These are phyloP conservation scores for Aspergillus ruber DNA, from an alignment of 2,329 filamentous ascomycete species.

Conservation along the genomic window DNA sequence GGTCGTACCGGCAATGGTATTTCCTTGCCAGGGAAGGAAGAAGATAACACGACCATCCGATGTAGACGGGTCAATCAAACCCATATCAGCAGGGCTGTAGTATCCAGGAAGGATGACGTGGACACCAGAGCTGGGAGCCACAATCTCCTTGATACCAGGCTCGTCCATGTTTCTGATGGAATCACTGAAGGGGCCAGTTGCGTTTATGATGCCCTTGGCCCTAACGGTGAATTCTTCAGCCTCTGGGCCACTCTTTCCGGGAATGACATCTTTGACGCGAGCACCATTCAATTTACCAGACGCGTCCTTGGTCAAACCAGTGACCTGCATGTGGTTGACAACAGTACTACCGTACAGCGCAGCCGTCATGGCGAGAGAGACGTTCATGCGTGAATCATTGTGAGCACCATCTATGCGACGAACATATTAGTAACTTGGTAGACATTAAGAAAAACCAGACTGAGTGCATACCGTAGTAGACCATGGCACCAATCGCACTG, in stretches of 20 bases:
- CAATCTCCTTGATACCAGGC: conserved; percentile 64
- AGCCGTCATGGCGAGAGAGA: conserved; percentile 79
- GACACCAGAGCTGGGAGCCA: conserved; percentile 77
- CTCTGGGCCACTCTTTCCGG: conserved; percentile 57
- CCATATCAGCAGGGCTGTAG: conserved; percentile 79
- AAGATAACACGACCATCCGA: conserved; percentile 88
- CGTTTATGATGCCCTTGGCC: conserved; percentile 79
- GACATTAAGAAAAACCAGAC: not conserved
- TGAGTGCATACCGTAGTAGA: conserved; percentile 63
- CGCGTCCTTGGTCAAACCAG: conserved; percentile 65
- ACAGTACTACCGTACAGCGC: conserved; percentile 80
- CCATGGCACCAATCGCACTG: conserved; percentile 70
- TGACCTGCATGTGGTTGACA: conserved; percentile 78
- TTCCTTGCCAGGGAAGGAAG: conserved; percentile 89
- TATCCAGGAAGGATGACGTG: conserved; percentile 84
- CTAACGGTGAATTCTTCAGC: conserved; percentile 62
- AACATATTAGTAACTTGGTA: not conserved
- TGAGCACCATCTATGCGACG: conserved; percentile 64
- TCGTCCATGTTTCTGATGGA: conserved; percentile 82
- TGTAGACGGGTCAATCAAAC: conserved; percentile 76
- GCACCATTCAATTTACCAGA: conserved; percentile 69
- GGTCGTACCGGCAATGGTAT: conserved; percentile 84
- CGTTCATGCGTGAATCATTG: conserved; percentile 90
- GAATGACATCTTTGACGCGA: conserved; percentile 62
- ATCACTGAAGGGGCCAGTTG: conserved; percentile 82